A percentile compares a stretch with the other conserved stretches of the same genome.
These are phyloP conservation scores for Talaromyces liani DNA, from an alignment of 495 filamentous ascomycete species.

Conservation along the genomic window DNA sequence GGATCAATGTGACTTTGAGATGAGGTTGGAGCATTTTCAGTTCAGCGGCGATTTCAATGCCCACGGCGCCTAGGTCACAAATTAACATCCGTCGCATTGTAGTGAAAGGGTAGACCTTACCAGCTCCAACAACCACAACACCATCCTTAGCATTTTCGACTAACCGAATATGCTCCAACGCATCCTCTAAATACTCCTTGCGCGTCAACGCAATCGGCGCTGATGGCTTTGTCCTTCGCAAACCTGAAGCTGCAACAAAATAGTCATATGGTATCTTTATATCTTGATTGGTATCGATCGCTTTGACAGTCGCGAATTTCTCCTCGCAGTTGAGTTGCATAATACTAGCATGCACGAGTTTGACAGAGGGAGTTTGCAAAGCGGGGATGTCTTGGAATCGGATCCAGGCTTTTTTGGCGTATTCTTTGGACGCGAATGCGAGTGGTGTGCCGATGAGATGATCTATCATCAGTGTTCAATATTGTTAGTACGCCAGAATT, in stretches of 20 bases:
- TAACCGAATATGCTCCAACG: constrained; percentile 11
- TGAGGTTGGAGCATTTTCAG: constrained; percentile 51
- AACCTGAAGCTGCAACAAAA: constrained; percentile 52
- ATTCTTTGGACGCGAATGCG: constrained; percentile 47
- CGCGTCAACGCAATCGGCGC: constrained; percentile 49
- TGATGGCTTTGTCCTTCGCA: constrained; percentile 54
- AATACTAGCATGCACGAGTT: constrained; percentile 50
- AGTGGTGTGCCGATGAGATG: constrained; percentile 61
- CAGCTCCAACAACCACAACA: constrained; percentile 49
- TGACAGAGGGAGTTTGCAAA: constrained; percentile 42
- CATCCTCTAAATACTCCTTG: constrained; percentile 51
- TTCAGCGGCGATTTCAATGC: constrained; percentile 66
- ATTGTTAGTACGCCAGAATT: not conserved
- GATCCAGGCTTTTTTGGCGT: constrained; percentile 53
- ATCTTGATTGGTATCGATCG: constrained; percentile 16
- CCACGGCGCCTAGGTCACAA: constrained; percentile 52
- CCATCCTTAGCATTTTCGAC: constrained; percentile 22
- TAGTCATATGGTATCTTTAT: constrained; percentile 51
- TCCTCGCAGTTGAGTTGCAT: constrained; percentile 40
- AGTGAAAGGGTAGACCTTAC: not conserved
- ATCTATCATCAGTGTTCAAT: constrained; percentile 16
- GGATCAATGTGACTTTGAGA: constrained; percentile 55
- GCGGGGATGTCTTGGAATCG: constrained; percentile 52
- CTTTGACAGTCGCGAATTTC: constrained; percentile 37
- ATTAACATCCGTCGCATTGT: not conserved